Evolutionary conservation across 192 early-diverging fungal species (phyloP), one percentile per base, ranked within the genome.

Genomic region (Funneliformis mosseae): DNA sequence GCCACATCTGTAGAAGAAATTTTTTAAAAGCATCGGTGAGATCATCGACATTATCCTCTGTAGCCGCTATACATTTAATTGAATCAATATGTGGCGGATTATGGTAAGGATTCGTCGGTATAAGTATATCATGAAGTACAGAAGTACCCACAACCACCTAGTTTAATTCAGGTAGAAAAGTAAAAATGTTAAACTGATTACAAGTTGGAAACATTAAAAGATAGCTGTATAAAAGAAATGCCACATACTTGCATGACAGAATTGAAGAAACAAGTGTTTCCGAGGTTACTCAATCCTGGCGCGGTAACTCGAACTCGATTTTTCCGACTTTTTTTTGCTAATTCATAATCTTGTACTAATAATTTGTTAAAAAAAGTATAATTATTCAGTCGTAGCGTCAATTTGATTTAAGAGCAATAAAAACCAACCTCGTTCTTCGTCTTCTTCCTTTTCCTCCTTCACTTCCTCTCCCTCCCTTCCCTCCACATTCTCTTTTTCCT

Each of bases 261-360:
- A 75, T 94, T 95, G 84, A 95, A 95, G 71, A 95, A 94, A 78
- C 94, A 94, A 1, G 94, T 94, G 69, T 95, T 94, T 21, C 94
- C 93, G 64, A 95, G 85, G 74, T 95, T 95, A 16, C 64, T 76
- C 14, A 95, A 81, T 0, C 94, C 94, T 5, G 92, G 84, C 1
- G 85, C 82, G 8, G 67, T 61, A 4, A 76, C 45, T 64, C 78
- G 73, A 23, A n/a, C n/a, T n/a, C n/a, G n/a, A n/a, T 78, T 46
- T 28, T 72, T 41, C 16, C 18, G 6, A 3, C 2, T 23, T 45
- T 46, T 72, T 72, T 68, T 81, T 39, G 42, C 10, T 45, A 4
- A n/a, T 66, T 25, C 27, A 18, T 33, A 25, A 0, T 33, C n/a
- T 10, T n/a, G 48, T 46, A 23, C 74, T 33, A 74, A 21, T n/a